Percentiles rank a stretch among this genome's conserved stretches.
Conservation (phyloP, 306 rosid genomes). For the Cotoneaster glaucophyllus region DNA sequence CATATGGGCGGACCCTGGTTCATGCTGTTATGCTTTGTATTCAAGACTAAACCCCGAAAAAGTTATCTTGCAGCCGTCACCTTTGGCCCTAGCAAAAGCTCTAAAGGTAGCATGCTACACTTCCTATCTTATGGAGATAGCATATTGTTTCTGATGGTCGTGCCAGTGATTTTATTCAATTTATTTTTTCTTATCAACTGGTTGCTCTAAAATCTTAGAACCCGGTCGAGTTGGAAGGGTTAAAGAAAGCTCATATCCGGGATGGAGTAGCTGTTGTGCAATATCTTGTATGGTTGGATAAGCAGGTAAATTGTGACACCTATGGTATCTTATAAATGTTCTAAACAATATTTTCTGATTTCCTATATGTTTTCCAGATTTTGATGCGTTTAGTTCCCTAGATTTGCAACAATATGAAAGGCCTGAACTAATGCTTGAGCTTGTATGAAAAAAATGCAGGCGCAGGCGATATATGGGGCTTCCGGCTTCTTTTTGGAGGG, state of each 20-base stretch:
- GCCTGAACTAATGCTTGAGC: conserved; percentile 18
- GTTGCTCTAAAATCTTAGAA: conserved; percentile 43
- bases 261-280: conserved; percentile 98
- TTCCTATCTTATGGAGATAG: background rate
- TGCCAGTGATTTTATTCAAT: background rate
- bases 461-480: conserved; percentile 86
- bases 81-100: conserved; percentile 97
- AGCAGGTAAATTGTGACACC: conserved; percentile 46
- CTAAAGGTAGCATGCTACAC: conserved; percentile 53
- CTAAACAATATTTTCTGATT: background rate
- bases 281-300: conserved; percentile 90
- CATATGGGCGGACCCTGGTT: conserved; percentile 83
- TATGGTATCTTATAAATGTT: conserved; percentile 14
- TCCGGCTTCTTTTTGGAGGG: conserved; percentile 81
- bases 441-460: conserved; percentile 50
- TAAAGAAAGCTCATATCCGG: conserved; percentile 74
- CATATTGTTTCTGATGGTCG: background rate
- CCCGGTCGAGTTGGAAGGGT: conserved; percentile 82
- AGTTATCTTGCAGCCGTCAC: conserved; percentile 77
- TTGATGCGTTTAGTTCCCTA: background rate
- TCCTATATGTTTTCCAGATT: background rate
- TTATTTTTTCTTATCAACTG: background rate
- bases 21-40: conserved; percentile 83
- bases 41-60: conserved; percentile 56
- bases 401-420: background rate